Evolutionary conservation across 73 alveolate genomes (phyloP).

Genomic region (Chromera velia): DNA sequence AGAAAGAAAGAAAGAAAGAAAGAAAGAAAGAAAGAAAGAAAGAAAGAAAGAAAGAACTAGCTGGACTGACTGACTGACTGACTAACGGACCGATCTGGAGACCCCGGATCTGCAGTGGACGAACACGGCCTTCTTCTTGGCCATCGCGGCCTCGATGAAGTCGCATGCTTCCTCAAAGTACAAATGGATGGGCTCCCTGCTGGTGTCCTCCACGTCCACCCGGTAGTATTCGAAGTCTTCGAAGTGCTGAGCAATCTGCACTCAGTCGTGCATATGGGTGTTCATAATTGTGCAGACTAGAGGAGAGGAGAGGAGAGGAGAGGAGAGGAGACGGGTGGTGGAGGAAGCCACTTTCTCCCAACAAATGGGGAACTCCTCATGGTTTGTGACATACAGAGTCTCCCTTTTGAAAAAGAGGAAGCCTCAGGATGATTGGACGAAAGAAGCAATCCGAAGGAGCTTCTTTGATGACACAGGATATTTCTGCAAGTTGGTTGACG

Average conservation of each 20-base stretch:
- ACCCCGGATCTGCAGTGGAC: slow-evolving; percentile 25
- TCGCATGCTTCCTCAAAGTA: slow-evolving; percentile 16
- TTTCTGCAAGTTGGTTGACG: neutral
- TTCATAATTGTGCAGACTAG: neutral
- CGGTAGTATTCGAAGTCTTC: slow-evolving; percentile 18
- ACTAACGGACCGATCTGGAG: neutral
- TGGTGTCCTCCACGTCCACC: slow-evolving; percentile 33
- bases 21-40: neutral
- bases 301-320: neutral
- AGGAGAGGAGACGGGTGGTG: neutral
- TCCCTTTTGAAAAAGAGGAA: neutral
- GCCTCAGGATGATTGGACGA: too few relatives aligned
- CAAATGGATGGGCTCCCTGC: slow-evolving; percentile 21
- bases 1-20: too few relatives aligned
- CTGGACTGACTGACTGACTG: neutral
- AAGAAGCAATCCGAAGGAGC: too few relatives aligned
- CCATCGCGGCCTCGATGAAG: slow-evolving; percentile 9
- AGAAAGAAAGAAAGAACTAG: neutral
- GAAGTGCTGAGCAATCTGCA: neutral
- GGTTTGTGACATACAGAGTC: neutral
- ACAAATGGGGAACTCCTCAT: neutral
- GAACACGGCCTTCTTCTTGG: slow-evolving; percentile 13
- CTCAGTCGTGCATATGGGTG: neutral
- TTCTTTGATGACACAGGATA: too few relatives aligned
- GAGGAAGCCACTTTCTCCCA: neutral